Base-by-base conservation (phyloP, 441 rosid species). In the Metrosideros polymorpha region DNA sequence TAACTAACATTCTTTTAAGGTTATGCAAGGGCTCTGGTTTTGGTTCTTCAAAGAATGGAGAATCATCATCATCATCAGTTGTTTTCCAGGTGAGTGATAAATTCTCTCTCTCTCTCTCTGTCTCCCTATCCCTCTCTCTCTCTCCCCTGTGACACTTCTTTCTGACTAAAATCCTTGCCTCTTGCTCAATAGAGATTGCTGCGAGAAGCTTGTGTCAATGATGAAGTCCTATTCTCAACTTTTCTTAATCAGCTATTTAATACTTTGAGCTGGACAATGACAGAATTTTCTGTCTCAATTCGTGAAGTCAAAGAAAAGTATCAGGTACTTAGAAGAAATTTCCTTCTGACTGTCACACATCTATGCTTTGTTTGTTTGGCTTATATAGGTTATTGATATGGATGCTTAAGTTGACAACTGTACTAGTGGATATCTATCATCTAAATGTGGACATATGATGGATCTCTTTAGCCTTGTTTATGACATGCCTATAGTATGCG, bases 201-300 rank as follows among this genome's bases (percentile, higher is more conserved):
- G 85, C 94, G 95, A 85, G 98, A 96, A 91, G 98, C 95, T 87
- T 96, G 98, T 91, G 89, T 91, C 84, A 90, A 84, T 87, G 92
- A 98, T 83, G 93, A 90, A 85, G 96, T 92, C 84, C 87, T 98
- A 88, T 95, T 98, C 90, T 96, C 98, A 59, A 94, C 96, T 84
- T 98, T 96, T 90, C 94, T 98, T 66, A 98, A 98, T 91, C 98
- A 98, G 59, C 89, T 98, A 47, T 98, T 98, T 88, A 98, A 98
- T 93, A 98, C 98, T 9, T 93, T 98, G 83, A 98, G 99, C 94
- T 98, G 99, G 99, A 96, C 97, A 83, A 95, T 98, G 96, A 98
- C 98, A 9, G 99, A 96, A 90, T 96, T 98, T 89, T 98, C 99
- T 86, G 98, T 96, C 90, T 96, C 98, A 66, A 92, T 98, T 75